Conservation (phyloP, 202 grass and related monocot genomes). For the Cymbopogon flexuosus region DNA sequence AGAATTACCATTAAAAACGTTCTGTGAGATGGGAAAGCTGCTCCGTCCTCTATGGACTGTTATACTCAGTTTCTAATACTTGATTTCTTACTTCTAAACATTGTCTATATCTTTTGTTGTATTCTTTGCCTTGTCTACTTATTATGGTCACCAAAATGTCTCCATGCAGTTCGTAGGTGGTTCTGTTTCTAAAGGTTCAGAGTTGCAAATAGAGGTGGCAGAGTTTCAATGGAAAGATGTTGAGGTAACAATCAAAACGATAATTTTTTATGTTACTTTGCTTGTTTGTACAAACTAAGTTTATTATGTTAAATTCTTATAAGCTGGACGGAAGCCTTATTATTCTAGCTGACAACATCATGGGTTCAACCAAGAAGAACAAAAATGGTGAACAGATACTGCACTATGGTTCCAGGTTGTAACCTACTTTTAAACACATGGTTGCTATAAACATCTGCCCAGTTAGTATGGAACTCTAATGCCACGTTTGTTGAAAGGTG, state of each 20-base stretch:
- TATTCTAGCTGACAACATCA: conserved; percentile 77
- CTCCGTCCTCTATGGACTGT: not conserved
- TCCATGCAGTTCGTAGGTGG: conserved; percentile 68
- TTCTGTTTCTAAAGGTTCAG: conserved; percentile 71
- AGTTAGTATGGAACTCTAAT: conserved; percentile 20
- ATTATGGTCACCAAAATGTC: conserved; percentile 30
- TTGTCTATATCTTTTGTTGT: not conserved
- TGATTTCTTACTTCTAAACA: conserved; percentile 18
- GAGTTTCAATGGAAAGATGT: conserved; percentile 95
- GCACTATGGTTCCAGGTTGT: conserved; percentile 67
- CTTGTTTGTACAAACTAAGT: conserved; percentile 5
- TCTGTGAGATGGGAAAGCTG: conserved; percentile 9
- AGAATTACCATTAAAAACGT: not conserved
- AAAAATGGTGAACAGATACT: conserved; percentile 58
- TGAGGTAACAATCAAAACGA: conserved; percentile 51
- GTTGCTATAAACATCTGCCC: conserved; percentile 12
- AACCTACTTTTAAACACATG: not conserved
- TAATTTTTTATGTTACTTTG: conserved; percentile 7
- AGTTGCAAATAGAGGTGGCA: conserved; percentile 88
- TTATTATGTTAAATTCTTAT: conserved; percentile 38
- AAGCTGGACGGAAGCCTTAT: conserved; percentile 80
- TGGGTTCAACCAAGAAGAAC: conserved; percentile 68
- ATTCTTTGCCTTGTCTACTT: not conserved
- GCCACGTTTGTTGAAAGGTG: conserved; percentile 49
- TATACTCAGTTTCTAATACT: conserved; percentile 15